Conservation (phyloP, 495 filamentous ascomycete species). For the Xylaria sp. region DNA sequence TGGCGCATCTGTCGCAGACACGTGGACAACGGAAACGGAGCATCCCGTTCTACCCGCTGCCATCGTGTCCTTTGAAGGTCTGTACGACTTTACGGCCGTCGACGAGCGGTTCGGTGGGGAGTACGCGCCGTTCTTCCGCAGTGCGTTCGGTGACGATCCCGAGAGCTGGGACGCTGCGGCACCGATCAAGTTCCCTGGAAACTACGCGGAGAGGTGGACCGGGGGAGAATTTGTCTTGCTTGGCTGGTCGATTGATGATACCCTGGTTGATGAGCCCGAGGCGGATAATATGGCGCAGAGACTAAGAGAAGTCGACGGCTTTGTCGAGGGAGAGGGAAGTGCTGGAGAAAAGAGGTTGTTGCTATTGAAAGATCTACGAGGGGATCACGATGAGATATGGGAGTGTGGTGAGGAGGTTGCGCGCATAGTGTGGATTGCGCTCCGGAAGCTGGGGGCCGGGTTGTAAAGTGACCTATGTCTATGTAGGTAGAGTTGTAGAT, state of each 20-base stretch:
- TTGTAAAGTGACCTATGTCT: constrained; percentile 17
- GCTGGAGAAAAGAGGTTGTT: constrained; percentile 43
- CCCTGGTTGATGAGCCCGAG: constrained; percentile 60
- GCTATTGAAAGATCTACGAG: constrained; percentile 55
- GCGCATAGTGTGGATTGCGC: constrained; percentile 30
- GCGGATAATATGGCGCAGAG: constrained; percentile 57
- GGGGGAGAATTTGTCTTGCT: constrained; percentile 57
- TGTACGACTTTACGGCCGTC: constrained; percentile 41
- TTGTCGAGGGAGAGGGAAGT: constrained; percentile 35
- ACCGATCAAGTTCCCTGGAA: constrained; percentile 39
- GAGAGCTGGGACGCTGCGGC: constrained; percentile 39
- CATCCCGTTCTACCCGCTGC: constrained; percentile 45
- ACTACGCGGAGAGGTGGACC: constrained; percentile 49
- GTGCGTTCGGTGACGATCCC: constrained; percentile 35
- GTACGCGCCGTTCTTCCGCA: constrained; percentile 34
- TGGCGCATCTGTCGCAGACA: not conserved
- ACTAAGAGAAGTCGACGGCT: constrained; percentile 29
- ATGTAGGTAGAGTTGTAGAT: not conserved
- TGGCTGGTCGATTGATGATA: constrained; percentile 66
- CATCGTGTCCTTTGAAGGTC: constrained; percentile 38
- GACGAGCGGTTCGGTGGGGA: constrained; percentile 33
- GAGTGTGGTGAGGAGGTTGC: constrained; percentile 34
- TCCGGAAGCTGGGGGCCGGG: constrained; percentile 16
- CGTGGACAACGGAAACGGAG: constrained; percentile 45
- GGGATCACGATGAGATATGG: constrained; percentile 65